Evolutionary conservation across 164 flowering plant genomes (phyloP), one percentile per base, ranked within the genome.

Genomic region (Aristolochia fimbriata): DNA sequence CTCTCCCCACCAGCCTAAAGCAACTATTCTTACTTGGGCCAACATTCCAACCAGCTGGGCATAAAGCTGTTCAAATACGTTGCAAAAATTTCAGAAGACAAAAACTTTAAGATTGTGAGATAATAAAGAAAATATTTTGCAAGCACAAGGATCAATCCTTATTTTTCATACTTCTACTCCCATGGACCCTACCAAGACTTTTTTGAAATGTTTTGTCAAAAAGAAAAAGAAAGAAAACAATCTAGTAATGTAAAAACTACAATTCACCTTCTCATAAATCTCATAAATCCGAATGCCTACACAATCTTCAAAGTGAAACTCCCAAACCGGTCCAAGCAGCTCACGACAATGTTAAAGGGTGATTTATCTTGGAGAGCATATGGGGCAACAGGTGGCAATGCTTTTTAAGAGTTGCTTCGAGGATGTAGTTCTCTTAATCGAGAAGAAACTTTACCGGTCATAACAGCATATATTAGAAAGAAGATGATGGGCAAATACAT

Each of bases 1-100:
- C 33, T 14, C 43, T 67, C 20, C 56, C 61, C 14, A 71, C 17
- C 63, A 57, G 75, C 58, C 61, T 47, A 61, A 81, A 81, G 74
- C 96, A 88, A 52, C 73, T 83, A 16, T 58, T 71, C 58, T 76
- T 78, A 61, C 57, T 72, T 53, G 83, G 87, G 60, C 71, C 59
- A 47, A 71, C 58, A 56, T 59, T 63, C 92, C 92, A 91, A 55
- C 81, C 88, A 70, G 75, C 62, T 47, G 80, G 84, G 76, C 97
- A 91, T 22, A 64, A 49, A 47, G 61, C 91, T 84, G 81, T 63
- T 31, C 41, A 64, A 58, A 22, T 21, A 57, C 5, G 47, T 37
- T 37, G 43, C 43, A 37, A 37, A 24, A 20, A 20, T 51, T 20
- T 15, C 4, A 49, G 21, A 51, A 51, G 24, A 20, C 55, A 51